phyloP scores from a whole-genome alignment of 2,329 filamentous ascomycete species.

The Balansia obtecta region DNA sequence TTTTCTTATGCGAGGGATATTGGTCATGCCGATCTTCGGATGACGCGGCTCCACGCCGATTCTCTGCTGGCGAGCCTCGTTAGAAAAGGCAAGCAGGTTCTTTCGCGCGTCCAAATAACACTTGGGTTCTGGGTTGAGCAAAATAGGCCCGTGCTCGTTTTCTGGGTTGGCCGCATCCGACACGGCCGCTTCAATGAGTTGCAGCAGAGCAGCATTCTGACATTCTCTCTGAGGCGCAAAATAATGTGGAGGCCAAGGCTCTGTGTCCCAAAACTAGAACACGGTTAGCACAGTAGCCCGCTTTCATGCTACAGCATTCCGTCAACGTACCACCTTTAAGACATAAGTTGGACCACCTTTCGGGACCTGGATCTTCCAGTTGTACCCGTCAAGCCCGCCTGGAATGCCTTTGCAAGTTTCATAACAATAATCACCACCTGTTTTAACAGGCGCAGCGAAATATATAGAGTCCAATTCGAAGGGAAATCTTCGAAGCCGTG shows the following conservation, averaged over 20 bases:
- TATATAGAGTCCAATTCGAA: neutral
- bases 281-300: neutral
- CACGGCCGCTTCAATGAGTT: neutral
- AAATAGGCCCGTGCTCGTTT: neutral
- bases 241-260: neutral
- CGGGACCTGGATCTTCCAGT: neutral
- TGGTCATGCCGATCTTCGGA: neutral
- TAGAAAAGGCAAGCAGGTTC: slow-evolving; percentile 1
- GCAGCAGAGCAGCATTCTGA: slow-evolving; percentile 2
- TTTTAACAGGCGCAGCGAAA: neutral
- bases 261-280: slow-evolving; percentile 1
- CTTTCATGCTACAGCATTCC: neutral
- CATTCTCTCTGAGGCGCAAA: slow-evolving; percentile 2
- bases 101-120: neutral
- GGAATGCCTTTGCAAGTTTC: no score
- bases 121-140: neutral
- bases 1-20: neutral
- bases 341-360: neutral
- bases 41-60: no score
- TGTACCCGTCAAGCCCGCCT: slow-evolving; percentile 1
- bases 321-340: neutral
- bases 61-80: slow-evolving; percentile 1
- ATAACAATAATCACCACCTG: neutral
- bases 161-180: neutral
- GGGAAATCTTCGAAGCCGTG: neutral